Percentiles rank a stretch among this genome's conserved stretches.
Evolutionary conservation across 2,329 filamentous ascomycete genomes (phyloP).

Genomic region (Venturia pyrina): DNA sequence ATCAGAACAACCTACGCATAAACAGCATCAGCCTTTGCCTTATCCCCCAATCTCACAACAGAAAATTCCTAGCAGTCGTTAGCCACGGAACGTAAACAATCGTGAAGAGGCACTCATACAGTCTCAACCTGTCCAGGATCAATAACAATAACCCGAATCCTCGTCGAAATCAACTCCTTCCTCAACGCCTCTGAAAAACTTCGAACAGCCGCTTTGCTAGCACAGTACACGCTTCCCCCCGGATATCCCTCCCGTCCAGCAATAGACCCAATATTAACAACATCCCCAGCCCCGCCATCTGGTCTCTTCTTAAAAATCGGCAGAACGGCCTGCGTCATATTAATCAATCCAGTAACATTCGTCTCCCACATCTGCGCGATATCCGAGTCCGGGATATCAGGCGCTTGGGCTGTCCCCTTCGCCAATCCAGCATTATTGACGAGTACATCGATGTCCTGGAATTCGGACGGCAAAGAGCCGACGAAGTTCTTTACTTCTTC

Average conservation of each 20-base stretch:
- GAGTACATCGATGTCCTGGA: conserved; percentile 73
- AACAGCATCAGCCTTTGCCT: conserved; percentile 78
- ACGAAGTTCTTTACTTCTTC: conserved; percentile 68
- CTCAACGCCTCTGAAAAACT: conserved; percentile 75
- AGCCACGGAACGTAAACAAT: conserved; percentile 25
- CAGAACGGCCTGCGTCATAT: conserved; percentile 88
- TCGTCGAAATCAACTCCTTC: conserved; percentile 70
- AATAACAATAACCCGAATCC: conserved; percentile 76
- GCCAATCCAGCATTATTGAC: conserved; percentile 96
- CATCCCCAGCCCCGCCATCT: conserved; percentile 73
- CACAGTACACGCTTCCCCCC: conserved; percentile 85
- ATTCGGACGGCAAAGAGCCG: conserved; percentile 64
- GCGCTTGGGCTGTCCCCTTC: conserved; percentile 76
- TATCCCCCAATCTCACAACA: conserved; percentile 81
- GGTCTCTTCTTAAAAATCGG: conserved; percentile 62
- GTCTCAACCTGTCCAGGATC: conserved; percentile 93
- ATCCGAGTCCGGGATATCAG: conserved; percentile 72
- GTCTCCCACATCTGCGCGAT: conserved; percentile 82
- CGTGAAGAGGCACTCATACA: conserved; percentile 22
- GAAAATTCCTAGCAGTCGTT: conserved; percentile 56
- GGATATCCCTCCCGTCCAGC: conserved; percentile 81
- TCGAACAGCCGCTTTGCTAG: conserved; percentile 80
- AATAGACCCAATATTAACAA: conserved; percentile 91
- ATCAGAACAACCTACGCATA: conserved; percentile 53
- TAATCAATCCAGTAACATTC: conserved; percentile 90